These are phyloP conservation scores for Sporothrix sp. DNA, from an alignment of 2,329 filamentous ascomycete genomes.

Conservation along the genomic window DNA sequence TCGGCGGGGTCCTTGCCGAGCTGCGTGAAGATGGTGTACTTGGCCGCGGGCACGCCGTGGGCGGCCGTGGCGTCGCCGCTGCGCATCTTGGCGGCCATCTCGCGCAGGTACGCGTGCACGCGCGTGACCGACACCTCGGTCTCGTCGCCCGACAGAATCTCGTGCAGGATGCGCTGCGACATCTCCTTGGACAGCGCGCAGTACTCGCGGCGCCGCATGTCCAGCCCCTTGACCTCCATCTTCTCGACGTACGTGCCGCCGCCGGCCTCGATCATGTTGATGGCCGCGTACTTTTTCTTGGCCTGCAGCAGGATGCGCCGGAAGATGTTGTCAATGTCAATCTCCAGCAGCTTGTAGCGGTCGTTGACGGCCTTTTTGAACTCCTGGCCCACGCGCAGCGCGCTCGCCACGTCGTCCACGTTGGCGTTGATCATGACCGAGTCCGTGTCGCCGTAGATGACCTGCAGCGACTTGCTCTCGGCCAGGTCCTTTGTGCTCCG, in stretches of 20 bases:
- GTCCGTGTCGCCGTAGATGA: conserved; percentile 98
- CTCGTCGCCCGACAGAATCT: conserved; percentile 89
- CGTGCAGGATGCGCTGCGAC: conserved; percentile 79
- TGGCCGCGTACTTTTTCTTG: conserved; percentile 98
- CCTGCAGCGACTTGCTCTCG: conserved; percentile 79
- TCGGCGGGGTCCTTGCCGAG: conserved; percentile 88
- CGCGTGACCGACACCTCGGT: conserved; percentile 77
- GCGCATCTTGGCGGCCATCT: conserved; percentile 79
- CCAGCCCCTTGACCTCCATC: conserved; percentile 94
- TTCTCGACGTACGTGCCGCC: conserved; percentile 76
- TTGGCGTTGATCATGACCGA: conserved; percentile 99
- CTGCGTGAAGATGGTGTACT: conserved; percentile 97
- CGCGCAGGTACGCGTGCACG: conserved; percentile 86
- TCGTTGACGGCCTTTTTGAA: conserved; percentile 96
- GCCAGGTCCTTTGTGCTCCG: conserved; percentile 92
- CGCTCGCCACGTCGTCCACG: conserved; percentile 83
- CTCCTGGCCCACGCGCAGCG: conserved; percentile 81
- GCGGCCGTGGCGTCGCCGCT: conserved; percentile 47
- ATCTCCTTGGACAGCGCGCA: conserved; percentile 93
- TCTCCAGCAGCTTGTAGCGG: conserved; percentile 83
- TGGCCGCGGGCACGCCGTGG: conserved; percentile 49
- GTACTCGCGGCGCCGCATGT: conserved; percentile 97
- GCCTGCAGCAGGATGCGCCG: conserved; percentile 85
- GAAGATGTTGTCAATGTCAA: conserved; percentile 97
- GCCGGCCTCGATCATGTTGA: conserved; percentile 83